Percentiles rank a stretch among this genome's conserved stretches.
These are phyloP conservation scores for Aureobasidium mangrovei DNA, from an alignment of 2,329 filamentous ascomycete genomes.

Conservation along the genomic window DNA sequence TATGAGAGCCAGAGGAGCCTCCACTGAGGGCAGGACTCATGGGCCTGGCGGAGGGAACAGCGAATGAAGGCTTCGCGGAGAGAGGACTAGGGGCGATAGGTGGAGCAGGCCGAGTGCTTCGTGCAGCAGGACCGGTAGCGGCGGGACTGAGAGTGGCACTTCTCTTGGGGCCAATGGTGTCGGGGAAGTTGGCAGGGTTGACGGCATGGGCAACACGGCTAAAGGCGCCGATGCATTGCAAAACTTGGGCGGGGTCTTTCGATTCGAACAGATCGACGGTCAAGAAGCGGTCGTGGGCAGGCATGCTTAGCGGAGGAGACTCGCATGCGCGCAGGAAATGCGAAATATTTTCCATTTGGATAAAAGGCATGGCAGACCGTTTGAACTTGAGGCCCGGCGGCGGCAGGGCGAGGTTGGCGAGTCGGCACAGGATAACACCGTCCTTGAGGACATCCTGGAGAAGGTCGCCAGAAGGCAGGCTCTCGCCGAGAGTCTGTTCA, in stretches of 20 bases:
- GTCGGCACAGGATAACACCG: constrained; percentile 85
- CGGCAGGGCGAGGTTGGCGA: constrained; percentile 71
- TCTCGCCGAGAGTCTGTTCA: constrained; percentile 67
- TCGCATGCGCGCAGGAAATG: constrained; percentile 89
- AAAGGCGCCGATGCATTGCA: constrained; percentile 87
- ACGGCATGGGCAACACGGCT: constrained; percentile 72
- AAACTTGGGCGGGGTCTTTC: constrained; percentile 91
- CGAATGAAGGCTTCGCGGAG: constrained; percentile 18
- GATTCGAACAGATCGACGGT: constrained; percentile 93
- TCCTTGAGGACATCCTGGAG: constrained; percentile 76
- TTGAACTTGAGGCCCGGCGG: constrained; percentile 82
- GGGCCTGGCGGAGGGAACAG: constrained; percentile 26
- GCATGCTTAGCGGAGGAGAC: constrained; percentile 72
- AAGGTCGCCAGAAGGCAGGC: constrained; percentile 63
- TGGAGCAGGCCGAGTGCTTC: not conserved
- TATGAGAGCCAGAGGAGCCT: constrained; percentile 50
- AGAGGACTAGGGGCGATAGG: not conserved
- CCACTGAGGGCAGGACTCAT: constrained; percentile 41
- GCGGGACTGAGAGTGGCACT: constrained; percentile 38
- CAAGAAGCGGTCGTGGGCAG: constrained; percentile 89
- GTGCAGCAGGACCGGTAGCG: constrained; percentile 21
- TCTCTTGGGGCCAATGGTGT: constrained; percentile 64
- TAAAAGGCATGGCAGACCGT: constrained; percentile 88
- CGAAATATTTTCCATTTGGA: constrained; percentile 99
- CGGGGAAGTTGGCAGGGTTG: constrained; percentile 65